A percentile compares a stretch with the other conserved stretches of the same genome.
Conservation (phyloP, 2,329 filamentous ascomycete species). For the Lasiodiplodia theobromae region DNA sequence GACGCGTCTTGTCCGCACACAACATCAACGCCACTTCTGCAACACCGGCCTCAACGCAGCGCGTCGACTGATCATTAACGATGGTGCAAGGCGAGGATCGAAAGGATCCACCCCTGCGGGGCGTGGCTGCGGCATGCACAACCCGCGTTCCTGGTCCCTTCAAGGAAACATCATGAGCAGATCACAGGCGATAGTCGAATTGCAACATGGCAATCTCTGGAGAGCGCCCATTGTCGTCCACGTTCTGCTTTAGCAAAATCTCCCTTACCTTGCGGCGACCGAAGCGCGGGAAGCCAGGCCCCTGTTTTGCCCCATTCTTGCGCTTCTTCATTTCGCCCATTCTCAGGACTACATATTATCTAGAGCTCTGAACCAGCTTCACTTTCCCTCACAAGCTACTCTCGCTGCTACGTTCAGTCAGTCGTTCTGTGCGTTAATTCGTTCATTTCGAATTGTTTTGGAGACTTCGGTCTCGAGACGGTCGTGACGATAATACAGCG, state of each 20-base stretch:
- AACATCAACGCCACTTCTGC: background rate
- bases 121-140: background rate
- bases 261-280: conserved; percentile 24
- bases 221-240: background rate
- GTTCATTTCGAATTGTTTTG: conserved; percentile 4
- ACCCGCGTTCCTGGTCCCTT: conserved; percentile 7
- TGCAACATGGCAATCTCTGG: background rate
- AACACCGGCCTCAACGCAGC: background rate
- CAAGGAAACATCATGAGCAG: conserved; percentile 1
- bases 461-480: background rate
- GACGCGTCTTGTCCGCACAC: background rate
- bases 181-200: background rate
- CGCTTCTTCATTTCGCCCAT: conserved; percentile 3
- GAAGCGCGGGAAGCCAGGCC: conserved; percentile 12
- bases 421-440: conserved; percentile 5
- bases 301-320: conserved; percentile 26
- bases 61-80: background rate
- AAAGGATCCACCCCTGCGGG: background rate
- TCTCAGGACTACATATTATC: conserved; percentile 13
- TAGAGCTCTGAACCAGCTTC: background rate
- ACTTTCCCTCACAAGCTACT: background rate
- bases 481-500: background rate
- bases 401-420: background rate
- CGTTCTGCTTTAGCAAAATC: background rate
- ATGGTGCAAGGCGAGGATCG: conserved; percentile 5